These are phyloP conservation scores for Colletotrichum simmondsii DNA, from an alignment of 2,329 filamentous ascomycete genomes.

Conservation along the genomic window DNA sequence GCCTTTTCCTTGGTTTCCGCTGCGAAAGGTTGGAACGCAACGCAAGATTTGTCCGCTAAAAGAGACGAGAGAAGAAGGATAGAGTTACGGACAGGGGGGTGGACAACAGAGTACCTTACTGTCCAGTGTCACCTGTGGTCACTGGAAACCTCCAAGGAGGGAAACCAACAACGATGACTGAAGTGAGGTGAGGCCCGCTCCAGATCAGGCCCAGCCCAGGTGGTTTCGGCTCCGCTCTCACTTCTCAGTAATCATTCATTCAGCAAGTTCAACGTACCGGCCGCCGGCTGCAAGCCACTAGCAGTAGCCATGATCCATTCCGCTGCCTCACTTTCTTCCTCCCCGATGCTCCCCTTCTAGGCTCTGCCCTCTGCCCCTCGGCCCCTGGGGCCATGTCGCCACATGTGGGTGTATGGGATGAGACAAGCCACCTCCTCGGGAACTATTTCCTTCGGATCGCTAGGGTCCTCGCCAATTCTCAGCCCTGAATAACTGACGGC, in stretches of 20 bases:
- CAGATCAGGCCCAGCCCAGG: not conserved
- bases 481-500: constrained; percentile 21
- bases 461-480: constrained; percentile 33
- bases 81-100: not conserved
- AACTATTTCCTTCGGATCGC: constrained; percentile 33
- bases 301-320: constrained; percentile 7
- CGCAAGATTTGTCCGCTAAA: constrained; percentile 10
- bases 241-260: not conserved
- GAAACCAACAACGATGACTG: constrained; percentile 7
- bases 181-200: not conserved
- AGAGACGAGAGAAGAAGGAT: constrained; percentile 19
- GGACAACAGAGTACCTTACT: constrained; percentile 1
- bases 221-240: constrained; percentile 23
- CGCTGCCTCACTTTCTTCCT: constrained; percentile 25
- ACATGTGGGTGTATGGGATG: constrained; percentile 41
- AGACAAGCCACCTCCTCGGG: constrained; percentile 52
- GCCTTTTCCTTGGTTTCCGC: constrained; percentile 18
- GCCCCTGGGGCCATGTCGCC: constrained; percentile 36
- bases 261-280: constrained; percentile 15
- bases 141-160: not conserved
- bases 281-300: constrained; percentile 14
- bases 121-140: not conserved
- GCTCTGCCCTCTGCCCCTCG: not conserved
- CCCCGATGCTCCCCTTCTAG: constrained; percentile 23
- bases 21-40: constrained; percentile 23